Base-by-base conservation (phyloP, 2,329 filamentous ascomycete species). In the Lasiodiplodia theobromae region DNA sequence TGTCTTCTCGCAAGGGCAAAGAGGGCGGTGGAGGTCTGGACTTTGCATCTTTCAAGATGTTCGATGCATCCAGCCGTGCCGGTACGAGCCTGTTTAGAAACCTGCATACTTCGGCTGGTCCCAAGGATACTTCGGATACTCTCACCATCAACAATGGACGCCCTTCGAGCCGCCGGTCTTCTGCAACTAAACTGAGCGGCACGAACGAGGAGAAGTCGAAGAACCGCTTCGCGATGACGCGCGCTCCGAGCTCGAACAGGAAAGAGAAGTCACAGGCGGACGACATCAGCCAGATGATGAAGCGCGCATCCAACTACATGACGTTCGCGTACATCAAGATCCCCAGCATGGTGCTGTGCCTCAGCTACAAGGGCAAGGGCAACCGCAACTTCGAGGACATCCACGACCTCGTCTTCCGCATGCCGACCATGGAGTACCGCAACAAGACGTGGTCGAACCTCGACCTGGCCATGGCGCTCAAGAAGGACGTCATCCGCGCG, bases 391-490 rank as follows among this genome's bases (percentile, higher is more conserved):
- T 99, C 68, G 94, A 97, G 81, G 96, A 99, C 79, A 91, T 99
- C 18, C 95, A 99, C 80, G 91, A 98, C 77, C 96, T 99, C 73
- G 96, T 99, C 60, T 99, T 99, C 87, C 90, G 93, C 40, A 88
- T 99, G 81, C 96, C 96, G 3, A 91, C 92, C 2, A 90, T 99
- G 57, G 96, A 99, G 78, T 98, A 97, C 82, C 89, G 93, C 71
- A 99, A 99, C 85, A 99, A 99, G 84, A 98, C 94, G 10, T 99
- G 96, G 96, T 97, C 94, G 7, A 99, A 98, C 78, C 87, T 99
- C 7, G 96, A 99, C 76, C 88, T 99, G 11, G 94, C 95, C 0
- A 85, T 98, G 58, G 92, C 94, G 16, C 86, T 99, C 66, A 98
- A 99, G 83, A 96, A 94, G 77, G 94, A 97, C 57, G 92, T 98